A percentile compares a stretch with the other conserved stretches of the same genome.
Conservation (phyloP, 2,329 filamentous ascomycete species). For the Calonectria multiphialidica region DNA sequence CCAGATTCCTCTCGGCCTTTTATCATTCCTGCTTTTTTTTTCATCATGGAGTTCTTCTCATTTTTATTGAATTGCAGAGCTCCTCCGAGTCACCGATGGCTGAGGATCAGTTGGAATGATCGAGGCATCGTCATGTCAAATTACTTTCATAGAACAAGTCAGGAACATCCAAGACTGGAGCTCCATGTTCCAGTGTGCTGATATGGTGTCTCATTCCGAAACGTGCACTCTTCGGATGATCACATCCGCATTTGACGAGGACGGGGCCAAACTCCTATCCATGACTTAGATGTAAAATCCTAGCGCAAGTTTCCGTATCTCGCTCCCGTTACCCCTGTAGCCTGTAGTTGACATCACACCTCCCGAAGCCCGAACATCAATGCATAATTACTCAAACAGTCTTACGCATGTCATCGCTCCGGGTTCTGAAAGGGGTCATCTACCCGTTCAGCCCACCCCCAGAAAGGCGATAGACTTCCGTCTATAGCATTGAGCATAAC, state of each 20-base stretch:
- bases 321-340: background rate
- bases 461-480: background rate
- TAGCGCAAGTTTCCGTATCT: background rate
- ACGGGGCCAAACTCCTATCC: background rate
- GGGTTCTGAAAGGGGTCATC: background rate
- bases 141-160: background rate
- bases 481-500: background rate
- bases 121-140: background rate
- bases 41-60: background rate
- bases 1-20: background rate
- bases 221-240: background rate
- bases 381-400: background rate
- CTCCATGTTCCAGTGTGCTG: too few species aligned
- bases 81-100: background rate
- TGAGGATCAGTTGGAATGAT: background rate
- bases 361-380: background rate
- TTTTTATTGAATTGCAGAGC: background rate
- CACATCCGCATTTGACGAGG: background rate
- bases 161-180: background rate
- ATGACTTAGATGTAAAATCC: background rate
- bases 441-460: background rate
- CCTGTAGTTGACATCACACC: background rate
- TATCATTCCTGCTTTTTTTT: background rate
- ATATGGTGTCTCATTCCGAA: background rate
- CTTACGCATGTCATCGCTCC: background rate